A percentile compares a stretch with the other conserved stretches of the same genome.
phyloP scores from a whole-genome alignment of 148 eudicot species.

The Diospyros kaki region DNA sequence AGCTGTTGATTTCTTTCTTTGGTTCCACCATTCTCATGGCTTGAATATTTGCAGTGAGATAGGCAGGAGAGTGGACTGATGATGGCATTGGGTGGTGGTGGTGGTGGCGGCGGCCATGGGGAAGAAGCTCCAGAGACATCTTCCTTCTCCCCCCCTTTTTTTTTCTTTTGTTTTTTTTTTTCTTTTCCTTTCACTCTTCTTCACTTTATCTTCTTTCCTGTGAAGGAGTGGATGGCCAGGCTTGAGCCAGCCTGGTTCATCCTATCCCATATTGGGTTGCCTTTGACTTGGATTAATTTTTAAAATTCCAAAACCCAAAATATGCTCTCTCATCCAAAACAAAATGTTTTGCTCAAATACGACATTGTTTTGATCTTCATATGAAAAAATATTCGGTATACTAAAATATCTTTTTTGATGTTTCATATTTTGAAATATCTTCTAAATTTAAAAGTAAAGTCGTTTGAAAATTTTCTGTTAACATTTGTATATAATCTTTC shows the following conservation, averaged over 20 bases:
- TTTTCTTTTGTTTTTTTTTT: neutral
- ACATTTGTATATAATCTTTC: no score
- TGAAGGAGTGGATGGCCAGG: conserved; percentile 1
- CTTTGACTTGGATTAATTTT: neutral
- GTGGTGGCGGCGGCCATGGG: neutral
- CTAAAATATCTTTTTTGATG: no score
- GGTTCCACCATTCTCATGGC: neutral
- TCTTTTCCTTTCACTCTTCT: neutral
- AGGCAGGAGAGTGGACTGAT: conserved; percentile 1
- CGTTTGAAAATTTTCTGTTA: no score
- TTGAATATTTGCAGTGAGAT: neutral
- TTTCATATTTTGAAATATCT: no score
- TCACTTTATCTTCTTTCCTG: neutral
- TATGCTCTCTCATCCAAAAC: no score
- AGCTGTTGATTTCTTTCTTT: neutral
- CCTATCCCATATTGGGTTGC: neutral
- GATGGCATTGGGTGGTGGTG: conserved; percentile 6
- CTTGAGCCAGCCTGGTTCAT: neutral
- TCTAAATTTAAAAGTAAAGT: no score
- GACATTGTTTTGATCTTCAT: no score
- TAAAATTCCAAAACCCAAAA: no score
- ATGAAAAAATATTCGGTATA: no score
- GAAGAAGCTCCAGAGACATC: conserved; percentile 14
- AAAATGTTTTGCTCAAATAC: no score
- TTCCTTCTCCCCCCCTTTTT: neutral